These are phyloP conservation scores for Sclerotinia nivalis DNA, from an alignment of 2,329 filamentous ascomycete genomes.

Conservation along the genomic window DNA sequence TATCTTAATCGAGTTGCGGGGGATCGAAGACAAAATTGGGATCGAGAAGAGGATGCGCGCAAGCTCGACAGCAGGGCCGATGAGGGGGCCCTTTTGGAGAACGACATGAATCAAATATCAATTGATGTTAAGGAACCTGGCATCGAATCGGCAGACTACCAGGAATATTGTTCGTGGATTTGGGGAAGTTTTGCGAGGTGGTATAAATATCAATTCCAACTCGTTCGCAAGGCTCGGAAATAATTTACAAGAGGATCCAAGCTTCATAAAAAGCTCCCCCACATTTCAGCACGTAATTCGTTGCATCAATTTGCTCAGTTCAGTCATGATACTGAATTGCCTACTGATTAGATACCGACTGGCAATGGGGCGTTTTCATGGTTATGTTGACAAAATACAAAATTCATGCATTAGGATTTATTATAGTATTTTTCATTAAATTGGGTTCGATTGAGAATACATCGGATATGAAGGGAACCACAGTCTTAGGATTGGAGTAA, in stretches of 20 bases:
- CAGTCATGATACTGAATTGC: background rate
- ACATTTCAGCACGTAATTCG: slow-evolving; percentile 20
- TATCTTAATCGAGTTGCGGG: slow-evolving; percentile 28
- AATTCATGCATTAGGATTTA: background rate
- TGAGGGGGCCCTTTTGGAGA: slow-evolving; percentile 33
- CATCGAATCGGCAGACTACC: background rate
- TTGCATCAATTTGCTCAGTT: background rate
- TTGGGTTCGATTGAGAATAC: background rate
- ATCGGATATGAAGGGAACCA: background rate
- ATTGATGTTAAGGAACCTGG: slow-evolving; percentile 1
- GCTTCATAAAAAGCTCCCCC: background rate
- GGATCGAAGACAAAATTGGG: slow-evolving; percentile 30
- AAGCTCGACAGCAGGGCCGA: slow-evolving; percentile 33
- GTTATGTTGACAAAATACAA: background rate
- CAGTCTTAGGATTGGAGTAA: background rate
- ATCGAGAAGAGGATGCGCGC: slow-evolving; percentile 23
- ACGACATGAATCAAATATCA: slow-evolving; percentile 30
- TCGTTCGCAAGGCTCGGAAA: background rate
- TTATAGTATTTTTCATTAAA: background rate
- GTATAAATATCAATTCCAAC: slow-evolving; percentile 3
- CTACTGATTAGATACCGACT: background rate
- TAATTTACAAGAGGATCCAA: slow-evolving; percentile 3
- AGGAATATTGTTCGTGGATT: background rate
- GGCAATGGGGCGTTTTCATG: background rate
- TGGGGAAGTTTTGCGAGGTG: background rate